Evolutionary conservation across 2,329 filamentous ascomycete genomes (phyloP).

Genomic region (Pseudocercospora fuligena): DNA sequence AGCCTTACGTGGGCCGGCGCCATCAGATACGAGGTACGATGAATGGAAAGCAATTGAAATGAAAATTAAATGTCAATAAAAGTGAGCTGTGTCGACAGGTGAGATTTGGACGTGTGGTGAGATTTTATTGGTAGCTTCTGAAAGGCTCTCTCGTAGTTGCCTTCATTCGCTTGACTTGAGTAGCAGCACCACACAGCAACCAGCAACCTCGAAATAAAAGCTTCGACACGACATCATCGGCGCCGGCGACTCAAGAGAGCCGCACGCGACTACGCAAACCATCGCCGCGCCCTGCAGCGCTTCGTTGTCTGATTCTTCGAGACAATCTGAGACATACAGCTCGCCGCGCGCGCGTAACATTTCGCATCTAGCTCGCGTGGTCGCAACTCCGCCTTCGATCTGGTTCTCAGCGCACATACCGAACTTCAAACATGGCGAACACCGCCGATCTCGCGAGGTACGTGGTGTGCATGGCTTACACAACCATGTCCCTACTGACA

Average conservation of each 20-base stretch:
- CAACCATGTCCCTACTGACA: too few relatives aligned
- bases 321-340: neutral
- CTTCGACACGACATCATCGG: neutral
- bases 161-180: neutral
- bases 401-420: neutral
- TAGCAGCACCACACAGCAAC: neutral
- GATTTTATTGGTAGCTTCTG: neutral
- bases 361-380: neutral
- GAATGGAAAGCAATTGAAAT: constrained; percentile 19
- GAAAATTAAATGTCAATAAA: neutral
- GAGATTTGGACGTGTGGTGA: neutral
- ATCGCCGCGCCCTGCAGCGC: neutral
- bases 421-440: neutral
- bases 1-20: constrained; percentile 1
- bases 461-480: too few relatives aligned
- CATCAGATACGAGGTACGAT: constrained; percentile 25
- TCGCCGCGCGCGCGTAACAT: neutral
- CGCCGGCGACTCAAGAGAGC: neutral
- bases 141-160: neutral
- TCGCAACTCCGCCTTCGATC: neutral
- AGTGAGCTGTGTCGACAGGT: neutral
- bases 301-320: neutral
- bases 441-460: neutral
- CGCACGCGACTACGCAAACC: neutral
- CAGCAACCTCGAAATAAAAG: neutral